These are phyloP conservation scores for Hymenoscyphus albidus DNA, from an alignment of 2,329 filamentous ascomycete species.

Conservation along the genomic window DNA sequence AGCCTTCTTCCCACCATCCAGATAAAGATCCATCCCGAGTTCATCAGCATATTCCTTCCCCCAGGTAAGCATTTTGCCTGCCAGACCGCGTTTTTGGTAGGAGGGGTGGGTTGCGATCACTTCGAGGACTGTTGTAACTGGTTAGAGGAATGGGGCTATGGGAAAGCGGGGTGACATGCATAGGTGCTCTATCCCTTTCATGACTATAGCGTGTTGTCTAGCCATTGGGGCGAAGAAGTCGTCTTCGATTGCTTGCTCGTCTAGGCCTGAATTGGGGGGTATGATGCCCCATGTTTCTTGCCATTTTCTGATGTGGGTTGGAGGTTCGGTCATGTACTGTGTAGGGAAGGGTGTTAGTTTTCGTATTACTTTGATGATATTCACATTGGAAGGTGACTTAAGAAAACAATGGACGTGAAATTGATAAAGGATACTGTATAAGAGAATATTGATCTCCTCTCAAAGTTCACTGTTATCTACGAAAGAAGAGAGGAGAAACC, in stretches of 20 bases:
- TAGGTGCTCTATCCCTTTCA: background rate
- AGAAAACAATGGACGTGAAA: too few species aligned
- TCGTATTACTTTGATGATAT: too few species aligned
- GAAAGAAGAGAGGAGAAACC: background rate
- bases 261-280: background rate
- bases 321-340: background rate
- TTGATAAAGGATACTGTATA: too few species aligned
- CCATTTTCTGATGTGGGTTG: background rate
- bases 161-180: background rate
- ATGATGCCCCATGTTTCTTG: background rate
- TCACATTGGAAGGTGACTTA: too few species aligned
- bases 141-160: too few species aligned
- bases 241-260: background rate
- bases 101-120: background rate
- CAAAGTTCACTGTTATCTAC: background rate
- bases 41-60: constrained; percentile 11
- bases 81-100: background rate
- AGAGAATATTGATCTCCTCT: background rate
- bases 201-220: background rate
- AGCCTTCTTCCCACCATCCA: constrained; percentile 13
- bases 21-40: constrained; percentile 13
- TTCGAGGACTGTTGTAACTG: background rate
- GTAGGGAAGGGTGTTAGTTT: too few species aligned
- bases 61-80: constrained; percentile 2
- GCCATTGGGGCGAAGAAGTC: background rate